phyloP scores from a whole-genome alignment of 371 early-diverging fungal species.

The Phascolomyces articulosus region DNA sequence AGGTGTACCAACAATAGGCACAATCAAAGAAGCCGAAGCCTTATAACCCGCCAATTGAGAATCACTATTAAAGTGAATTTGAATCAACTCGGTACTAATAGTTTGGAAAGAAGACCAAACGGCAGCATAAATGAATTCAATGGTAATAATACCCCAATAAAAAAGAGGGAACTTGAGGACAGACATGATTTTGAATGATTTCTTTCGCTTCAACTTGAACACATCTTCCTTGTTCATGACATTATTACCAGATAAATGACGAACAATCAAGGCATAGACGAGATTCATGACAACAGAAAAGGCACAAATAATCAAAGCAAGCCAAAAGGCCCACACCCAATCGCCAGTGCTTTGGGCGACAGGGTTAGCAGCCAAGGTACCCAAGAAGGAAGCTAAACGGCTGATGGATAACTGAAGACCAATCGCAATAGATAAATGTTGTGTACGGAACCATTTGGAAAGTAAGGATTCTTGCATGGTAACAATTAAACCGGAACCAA shows the following conservation, averaged over 20 bases:
- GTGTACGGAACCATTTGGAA: slow-evolving; percentile 61
- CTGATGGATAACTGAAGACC: slow-evolving; percentile 59
- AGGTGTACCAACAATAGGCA: slow-evolving; percentile 64
- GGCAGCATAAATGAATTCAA: slow-evolving; percentile 54
- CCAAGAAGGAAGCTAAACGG: slow-evolving; percentile 54
- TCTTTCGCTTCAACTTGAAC: slow-evolving; percentile 31
- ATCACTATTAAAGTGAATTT: slow-evolving; percentile 40
- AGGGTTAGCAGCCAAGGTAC: slow-evolving; percentile 48
- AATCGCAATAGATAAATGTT: slow-evolving; percentile 34
- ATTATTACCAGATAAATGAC: slow-evolving; percentile 34
- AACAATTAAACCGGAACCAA: slow-evolving; percentile 59
- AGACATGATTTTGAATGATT: slow-evolving; percentile 41
- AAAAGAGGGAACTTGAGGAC: slow-evolving; percentile 48
- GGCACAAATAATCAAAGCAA: slow-evolving; percentile 48
- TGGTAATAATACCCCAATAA: slow-evolving; percentile 54
- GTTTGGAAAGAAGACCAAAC: slow-evolving; percentile 63
- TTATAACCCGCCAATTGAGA: slow-evolving; percentile 53
- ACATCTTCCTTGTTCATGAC: slow-evolving; percentile 26
- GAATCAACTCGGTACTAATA: slow-evolving; percentile 50
- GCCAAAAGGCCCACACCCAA: slow-evolving; percentile 60
- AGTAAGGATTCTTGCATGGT: slow-evolving; percentile 64
- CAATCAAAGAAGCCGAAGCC: slow-evolving; percentile 50
- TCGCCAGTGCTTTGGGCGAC: slow-evolving; percentile 44
- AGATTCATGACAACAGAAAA: slow-evolving; percentile 53
- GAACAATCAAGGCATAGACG: slow-evolving; percentile 48